Conservation (phyloP, 1,139 yeast species). For the Pichia sp. region DNA sequence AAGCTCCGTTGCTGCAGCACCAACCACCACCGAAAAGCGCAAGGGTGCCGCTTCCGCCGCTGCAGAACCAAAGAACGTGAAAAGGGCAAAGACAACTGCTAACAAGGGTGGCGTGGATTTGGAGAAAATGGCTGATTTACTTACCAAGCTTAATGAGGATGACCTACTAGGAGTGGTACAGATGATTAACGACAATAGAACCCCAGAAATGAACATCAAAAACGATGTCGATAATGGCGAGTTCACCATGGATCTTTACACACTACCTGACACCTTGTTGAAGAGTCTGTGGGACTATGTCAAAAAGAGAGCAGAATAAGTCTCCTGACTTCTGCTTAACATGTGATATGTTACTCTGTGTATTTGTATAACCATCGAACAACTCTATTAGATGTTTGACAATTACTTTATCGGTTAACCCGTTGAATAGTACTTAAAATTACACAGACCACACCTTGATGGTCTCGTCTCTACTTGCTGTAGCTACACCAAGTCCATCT, state of each 20-base stretch:
- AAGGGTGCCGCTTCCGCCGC: conserved; percentile 12
- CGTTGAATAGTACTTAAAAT: no score
- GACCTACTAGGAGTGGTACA: conserved; percentile 92
- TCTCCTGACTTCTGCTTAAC: no score
- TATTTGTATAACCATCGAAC: no score
- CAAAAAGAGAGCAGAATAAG: conserved; percentile 51
- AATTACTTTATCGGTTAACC: no score
- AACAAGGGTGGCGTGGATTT: conserved; percentile 73
- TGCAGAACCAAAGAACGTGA: conserved; percentile 39
- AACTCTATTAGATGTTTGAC: no score
- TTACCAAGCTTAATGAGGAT: conserved; percentile 84
- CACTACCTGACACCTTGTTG: conserved; percentile 85
- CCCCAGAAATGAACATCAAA: conserved; percentile 92
- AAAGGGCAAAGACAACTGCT: conserved; percentile 55
- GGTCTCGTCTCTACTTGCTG: conserved; percentile 68
- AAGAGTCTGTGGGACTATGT: conserved; percentile 95
- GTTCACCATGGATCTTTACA: conserved; percentile 91
- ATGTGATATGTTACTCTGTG: no score
- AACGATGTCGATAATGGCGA: conserved; percentile 97
- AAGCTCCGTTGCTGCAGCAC: conserved; percentile 25
- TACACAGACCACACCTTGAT: conserved; percentile 50
- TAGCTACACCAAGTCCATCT: conserved; percentile 67
- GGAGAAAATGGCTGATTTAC: conserved; percentile 84
- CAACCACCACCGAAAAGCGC: conserved; percentile 19
- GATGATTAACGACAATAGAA: conserved; percentile 94